Evolutionary conservation across 768 basidiomycete species (phyloP), one percentile per base, ranked within the genome.

Genomic region (Tylopilus intermedius): DNA sequence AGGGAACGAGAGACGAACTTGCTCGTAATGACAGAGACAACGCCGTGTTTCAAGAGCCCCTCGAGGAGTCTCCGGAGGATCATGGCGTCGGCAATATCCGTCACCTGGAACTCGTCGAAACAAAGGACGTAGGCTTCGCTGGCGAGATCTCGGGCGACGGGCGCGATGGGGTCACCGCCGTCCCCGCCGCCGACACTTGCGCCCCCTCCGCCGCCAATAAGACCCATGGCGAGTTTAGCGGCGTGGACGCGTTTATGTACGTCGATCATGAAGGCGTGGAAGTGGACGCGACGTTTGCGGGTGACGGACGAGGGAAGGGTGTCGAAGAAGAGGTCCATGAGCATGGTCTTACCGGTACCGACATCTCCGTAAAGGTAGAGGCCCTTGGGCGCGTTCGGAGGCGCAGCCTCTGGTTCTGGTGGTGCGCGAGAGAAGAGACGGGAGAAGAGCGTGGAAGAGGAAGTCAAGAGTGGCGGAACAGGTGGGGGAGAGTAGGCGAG

Each of bases 181-280:
- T 59, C 62, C 0, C 64, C 63, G 7, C 63, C 61, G 6, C 63
- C 64, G 10, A 64, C 64, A 37, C 63, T 66, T 26, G 54, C 45
- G 46, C 64, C 62, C 2, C 64, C 62, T 22, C 63, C 65, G 0
- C 62, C 62, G 21, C 83, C 81, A 14, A 78, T 67, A 56, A 75
- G 72, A 2, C 88, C 88, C 73, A 84, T 80, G 51, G 79, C 77
- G 40, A 80, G 73, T 72, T 93, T 94, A 37, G 88, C 80, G 2
- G 83, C 82, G 59, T 97, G 94, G 4, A 94, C 68, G 15, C 93
- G 85, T 65, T 95, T 96, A 68, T 97, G 91, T 21, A 97, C 94
- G 65, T 99, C 96, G 56, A 97, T 84, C 96, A 99, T 98, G 76
- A 99, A 98, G 1, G 93, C 91, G 65, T 98, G 94, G 67, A 99